Conservation (phyloP, 1,284 basidiomycete genomes). For the Agroathelia rolfsii region DNA sequence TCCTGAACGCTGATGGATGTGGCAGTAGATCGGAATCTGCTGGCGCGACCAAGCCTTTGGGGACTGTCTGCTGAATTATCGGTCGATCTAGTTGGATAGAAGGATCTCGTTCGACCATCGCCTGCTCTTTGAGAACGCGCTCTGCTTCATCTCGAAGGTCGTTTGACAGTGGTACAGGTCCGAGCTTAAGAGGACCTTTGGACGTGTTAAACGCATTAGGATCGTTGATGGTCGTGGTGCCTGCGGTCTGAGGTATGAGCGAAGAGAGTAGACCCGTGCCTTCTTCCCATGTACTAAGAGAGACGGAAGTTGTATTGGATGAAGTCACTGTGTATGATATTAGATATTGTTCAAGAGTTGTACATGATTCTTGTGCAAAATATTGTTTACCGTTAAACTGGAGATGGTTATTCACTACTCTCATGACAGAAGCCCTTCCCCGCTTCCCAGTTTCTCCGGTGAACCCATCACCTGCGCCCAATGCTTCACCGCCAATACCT, state of each 20-base stretch:
- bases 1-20: constrained; percentile 73
- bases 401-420: constrained; percentile 89
- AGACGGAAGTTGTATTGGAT: constrained; percentile 54
- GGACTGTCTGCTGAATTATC: constrained; percentile 34
- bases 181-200: constrained; percentile 75
- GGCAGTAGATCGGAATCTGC: constrained; percentile 71
- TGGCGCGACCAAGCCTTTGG: constrained; percentile 54
- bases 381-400: constrained; percentile 71
- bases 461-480: constrained; percentile 75
- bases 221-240: too few relatives aligned
- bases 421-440: constrained; percentile 78
- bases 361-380: too few relatives aligned
- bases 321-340: constrained; percentile 46
- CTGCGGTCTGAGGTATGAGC: constrained; percentile 62
- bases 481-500: constrained; percentile 78
- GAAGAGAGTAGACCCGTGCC: constrained; percentile 73
- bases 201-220: constrained; percentile 67
- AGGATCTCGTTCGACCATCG: constrained; percentile 59
- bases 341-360: too few relatives aligned
- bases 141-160: constrained; percentile 75
- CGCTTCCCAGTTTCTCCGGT: constrained; percentile 73
- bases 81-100: constrained; percentile 56
- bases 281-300: constrained; percentile 67
- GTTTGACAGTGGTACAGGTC: constrained; percentile 67
- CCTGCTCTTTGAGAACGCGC: constrained; percentile 62